Percentiles rank a stretch among this genome's conserved stretches.
Conservation (phyloP, 345 rosid genomes). For the Noccaea bulbosa region DNA sequence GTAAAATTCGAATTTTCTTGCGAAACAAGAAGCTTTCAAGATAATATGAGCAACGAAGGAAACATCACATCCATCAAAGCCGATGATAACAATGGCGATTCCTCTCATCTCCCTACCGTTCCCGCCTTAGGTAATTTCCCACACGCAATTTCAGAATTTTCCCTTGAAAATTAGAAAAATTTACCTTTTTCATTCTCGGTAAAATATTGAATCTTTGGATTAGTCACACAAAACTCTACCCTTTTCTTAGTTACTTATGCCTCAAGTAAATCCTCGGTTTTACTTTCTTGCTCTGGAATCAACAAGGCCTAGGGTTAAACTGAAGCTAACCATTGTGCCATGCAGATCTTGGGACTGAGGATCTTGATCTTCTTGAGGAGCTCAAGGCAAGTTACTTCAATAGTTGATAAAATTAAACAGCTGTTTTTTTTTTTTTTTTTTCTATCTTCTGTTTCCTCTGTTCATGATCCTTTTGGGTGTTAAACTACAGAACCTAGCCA, state of each 20-base stretch:
- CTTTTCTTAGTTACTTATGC: not conserved
- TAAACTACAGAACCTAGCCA: constrained; percentile 26
- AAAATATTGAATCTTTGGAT: not conserved
- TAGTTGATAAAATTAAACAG: not conserved
- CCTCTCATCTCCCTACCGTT: constrained; percentile 17
- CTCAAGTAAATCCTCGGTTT: constrained; percentile 37
- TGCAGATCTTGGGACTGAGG: constrained; percentile 33
- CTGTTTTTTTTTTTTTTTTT: not conserved
- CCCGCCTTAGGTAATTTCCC: constrained; percentile 25
- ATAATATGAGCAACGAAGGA: constrained; percentile 36
- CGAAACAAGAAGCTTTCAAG: not conserved
- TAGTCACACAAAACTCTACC: not conserved
- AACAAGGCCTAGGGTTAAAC: constrained; percentile 17
- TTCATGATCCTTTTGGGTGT: constrained; percentile 1
- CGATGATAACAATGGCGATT: not conserved
- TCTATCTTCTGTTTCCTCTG: not conserved
- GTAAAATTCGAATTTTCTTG: constrained; percentile 7
- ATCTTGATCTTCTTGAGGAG: constrained; percentile 19
- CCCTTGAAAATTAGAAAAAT: not conserved
- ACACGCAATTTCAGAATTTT: not conserved
- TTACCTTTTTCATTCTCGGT: not conserved
- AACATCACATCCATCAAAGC: constrained; percentile 24
- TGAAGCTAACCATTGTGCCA: constrained; percentile 8
- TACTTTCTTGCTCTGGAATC: not conserved
- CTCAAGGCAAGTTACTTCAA: constrained; percentile 36